These are phyloP conservation scores for Phoma sp. DNA, from an alignment of 2,329 filamentous ascomycete species.

Conservation along the genomic window DNA sequence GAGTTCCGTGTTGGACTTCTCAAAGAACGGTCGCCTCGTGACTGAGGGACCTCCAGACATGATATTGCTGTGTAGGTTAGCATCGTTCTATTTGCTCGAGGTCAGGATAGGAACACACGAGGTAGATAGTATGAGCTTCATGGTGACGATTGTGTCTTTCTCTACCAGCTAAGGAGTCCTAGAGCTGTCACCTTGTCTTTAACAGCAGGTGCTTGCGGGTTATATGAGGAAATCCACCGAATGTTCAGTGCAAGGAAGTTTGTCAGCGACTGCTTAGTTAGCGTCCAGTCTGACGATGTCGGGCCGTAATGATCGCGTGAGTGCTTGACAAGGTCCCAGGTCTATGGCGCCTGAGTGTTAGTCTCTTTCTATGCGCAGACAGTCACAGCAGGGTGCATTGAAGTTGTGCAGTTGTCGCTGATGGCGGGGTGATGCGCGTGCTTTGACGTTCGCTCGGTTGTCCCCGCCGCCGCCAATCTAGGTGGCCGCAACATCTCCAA, in stretches of 20 bases:
- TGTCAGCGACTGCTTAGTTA: constrained; percentile 16
- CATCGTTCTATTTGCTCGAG: no score
- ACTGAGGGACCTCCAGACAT: constrained; percentile 85
- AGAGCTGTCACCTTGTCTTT: no score
- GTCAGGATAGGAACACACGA: constrained; percentile 67
- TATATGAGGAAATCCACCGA: neutral
- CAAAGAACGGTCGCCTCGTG: constrained; percentile 77
- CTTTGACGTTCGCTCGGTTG: constrained; percentile 32
- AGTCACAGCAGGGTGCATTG: neutral
- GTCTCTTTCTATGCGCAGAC: neutral
- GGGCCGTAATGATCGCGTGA: neutral
- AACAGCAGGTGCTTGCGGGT: neutral
- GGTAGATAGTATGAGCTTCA: constrained; percentile 85
- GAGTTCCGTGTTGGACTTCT: constrained; percentile 92
- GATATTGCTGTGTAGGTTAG: constrained; percentile 73
- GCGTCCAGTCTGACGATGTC: neutral
- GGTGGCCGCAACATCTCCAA: constrained; percentile 17
- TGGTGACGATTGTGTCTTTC: constrained; percentile 54
- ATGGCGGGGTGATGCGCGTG: constrained; percentile 31
- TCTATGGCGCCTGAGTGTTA: neutral
- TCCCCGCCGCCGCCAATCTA: constrained; percentile 22
- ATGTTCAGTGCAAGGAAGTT: constrained; percentile 6
- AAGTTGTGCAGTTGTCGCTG: constrained; percentile 5
- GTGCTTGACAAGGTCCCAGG: neutral
- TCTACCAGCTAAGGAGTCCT: neutral